A percentile compares a stretch with the other conserved stretches of the same genome.
Conservation (phyloP, 164 flowering plant genomes). For the Umbilicus rupestris region DNA sequence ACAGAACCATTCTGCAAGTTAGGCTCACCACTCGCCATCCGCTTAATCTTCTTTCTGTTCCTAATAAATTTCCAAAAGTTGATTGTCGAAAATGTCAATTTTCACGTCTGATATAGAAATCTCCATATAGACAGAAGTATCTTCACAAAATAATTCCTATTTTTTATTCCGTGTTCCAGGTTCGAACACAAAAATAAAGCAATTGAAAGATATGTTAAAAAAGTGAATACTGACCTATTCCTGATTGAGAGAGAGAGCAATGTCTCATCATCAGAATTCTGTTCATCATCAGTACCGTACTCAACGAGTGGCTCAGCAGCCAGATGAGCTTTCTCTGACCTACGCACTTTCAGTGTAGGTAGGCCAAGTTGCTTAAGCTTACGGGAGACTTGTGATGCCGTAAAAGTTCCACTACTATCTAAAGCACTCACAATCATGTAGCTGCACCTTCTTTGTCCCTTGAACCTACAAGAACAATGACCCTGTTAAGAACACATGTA, state of each 20-base stretch:
- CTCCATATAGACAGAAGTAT: background rate
- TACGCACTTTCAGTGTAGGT: conserved; percentile 21
- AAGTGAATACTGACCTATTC: conserved; percentile 12
- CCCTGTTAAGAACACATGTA: conserved; percentile 3
- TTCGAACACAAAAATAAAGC: background rate
- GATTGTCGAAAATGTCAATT: background rate
- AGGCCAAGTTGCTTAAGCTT: conserved; percentile 85
- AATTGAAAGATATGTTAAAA: background rate
- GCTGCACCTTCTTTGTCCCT: conserved; percentile 69
- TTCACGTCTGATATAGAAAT: background rate
- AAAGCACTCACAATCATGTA: conserved; percentile 77
- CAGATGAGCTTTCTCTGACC: conserved; percentile 18
- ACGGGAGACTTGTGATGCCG: conserved; percentile 60
- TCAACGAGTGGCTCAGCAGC: conserved; percentile 25
- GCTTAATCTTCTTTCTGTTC: background rate
- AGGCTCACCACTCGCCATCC: background rate
- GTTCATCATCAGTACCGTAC: conserved; percentile 16
- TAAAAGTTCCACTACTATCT: conserved; percentile 40
- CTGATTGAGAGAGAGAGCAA: conserved; percentile 34
- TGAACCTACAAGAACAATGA: conserved; percentile 44
- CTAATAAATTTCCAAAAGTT: background rate
- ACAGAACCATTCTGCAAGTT: background rate
- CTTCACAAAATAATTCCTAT: background rate
- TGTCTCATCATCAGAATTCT: conserved; percentile 54
- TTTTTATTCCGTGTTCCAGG: background rate